phyloP scores from a whole-genome alignment of 768 basidiomycete genomes.

The Rubroboletus pulcherrimus region DNA sequence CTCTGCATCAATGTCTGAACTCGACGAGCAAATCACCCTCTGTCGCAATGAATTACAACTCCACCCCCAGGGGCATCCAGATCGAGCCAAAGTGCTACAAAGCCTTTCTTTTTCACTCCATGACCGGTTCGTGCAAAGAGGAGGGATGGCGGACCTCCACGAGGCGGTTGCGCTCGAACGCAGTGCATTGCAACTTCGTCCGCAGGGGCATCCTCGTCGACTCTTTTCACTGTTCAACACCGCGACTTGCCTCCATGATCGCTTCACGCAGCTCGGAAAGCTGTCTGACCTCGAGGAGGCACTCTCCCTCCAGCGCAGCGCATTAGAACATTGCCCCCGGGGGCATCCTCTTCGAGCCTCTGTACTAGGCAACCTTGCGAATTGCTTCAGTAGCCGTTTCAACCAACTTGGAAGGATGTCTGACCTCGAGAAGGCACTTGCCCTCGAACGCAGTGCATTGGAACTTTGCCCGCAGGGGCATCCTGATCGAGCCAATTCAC shows the following conservation, averaged over 20 bases:
- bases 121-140: background rate
- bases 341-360: background rate
- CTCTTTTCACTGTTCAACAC: background rate
- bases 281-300: background rate
- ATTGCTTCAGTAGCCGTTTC: rapidly evolving
- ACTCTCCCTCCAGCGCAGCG: background rate
- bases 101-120: background rate
- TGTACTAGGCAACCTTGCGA: background rate
- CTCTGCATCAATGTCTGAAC: background rate
- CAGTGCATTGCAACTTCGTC: background rate
- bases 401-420: background rate
- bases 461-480: background rate
- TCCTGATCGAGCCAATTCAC: background rate
- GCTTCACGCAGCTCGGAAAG: too few relatives aligned
- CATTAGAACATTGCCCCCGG: background rate
- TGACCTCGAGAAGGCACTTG: background rate
- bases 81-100: background rate
- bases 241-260: too few relatives aligned
- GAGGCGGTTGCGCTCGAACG: background rate
- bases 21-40: background rate
- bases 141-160: background rate
- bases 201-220: background rate
- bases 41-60: too few relatives aligned
- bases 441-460: background rate
- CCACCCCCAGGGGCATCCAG: background rate